Conservation (phyloP, 805 yeast genomes). For the Starmerella apis region DNA sequence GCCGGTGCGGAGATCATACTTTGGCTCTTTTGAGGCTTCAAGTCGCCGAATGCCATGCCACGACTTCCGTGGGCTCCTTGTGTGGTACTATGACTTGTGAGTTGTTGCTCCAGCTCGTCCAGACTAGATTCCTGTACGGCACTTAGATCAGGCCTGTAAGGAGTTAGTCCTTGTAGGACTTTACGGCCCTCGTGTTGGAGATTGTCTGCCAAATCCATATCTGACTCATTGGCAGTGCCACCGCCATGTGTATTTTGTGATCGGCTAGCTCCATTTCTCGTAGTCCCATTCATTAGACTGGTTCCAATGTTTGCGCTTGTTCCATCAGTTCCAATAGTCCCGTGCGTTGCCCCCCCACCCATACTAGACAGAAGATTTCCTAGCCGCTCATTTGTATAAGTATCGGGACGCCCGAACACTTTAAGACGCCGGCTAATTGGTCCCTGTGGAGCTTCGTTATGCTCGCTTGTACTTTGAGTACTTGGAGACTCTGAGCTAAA, state of each 20-base stretch:
- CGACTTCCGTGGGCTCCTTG: background rate
- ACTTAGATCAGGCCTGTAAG: constrained; percentile 11
- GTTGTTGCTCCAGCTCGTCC: constrained; percentile 21
- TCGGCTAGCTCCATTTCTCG: background rate
- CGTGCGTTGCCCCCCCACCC: constrained; percentile 11
- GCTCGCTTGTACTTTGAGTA: constrained; percentile 4
- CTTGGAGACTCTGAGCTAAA: constrained; percentile 2
- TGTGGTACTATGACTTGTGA: constrained; percentile 16
- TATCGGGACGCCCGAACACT: constrained; percentile 24
- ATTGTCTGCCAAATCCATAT: constrained; percentile 13
- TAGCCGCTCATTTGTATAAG: constrained; percentile 25
- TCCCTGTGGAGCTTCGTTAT: constrained; percentile 4
- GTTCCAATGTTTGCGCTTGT: background rate
- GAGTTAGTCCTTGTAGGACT: constrained; percentile 18
- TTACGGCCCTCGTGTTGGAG: constrained; percentile 21
- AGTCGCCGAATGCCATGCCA: background rate
- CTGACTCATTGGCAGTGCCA: constrained; percentile 14
- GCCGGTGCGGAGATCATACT: background rate
- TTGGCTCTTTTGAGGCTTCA: background rate
- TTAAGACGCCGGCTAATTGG: constrained; percentile 22
- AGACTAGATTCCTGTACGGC: constrained; percentile 21
- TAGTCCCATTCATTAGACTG: no score
- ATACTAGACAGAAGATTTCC: constrained; percentile 22
- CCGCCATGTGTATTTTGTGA: background rate
- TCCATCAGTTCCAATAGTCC: background rate